Base-by-base conservation (phyloP, 768 basidiomycete genomes). In the Neoboletus magnificus region DNA sequence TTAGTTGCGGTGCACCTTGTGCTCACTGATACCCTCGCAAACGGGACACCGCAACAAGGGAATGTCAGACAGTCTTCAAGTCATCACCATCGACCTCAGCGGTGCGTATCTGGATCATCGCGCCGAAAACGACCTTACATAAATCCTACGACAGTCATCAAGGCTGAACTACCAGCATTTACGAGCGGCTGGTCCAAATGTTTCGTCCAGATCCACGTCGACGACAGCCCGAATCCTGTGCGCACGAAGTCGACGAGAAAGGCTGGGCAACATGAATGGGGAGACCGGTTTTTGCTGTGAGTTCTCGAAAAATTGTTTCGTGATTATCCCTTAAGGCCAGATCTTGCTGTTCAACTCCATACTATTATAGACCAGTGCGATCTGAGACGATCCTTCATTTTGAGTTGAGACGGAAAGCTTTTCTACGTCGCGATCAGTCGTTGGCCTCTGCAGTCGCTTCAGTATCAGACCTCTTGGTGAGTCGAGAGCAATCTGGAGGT, bases 61-160 rank as follows among this genome's bases (percentile, higher is more conserved):
- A 13, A 53, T 54, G 29, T 3, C 45, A 5, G 32, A 46, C 29
- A 20, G 23, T 46, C 29, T 43, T 22, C 49, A 74, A 48, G 58
- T 71, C 4, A 71, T 77, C 30, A 56, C 58, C 46, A 36, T 65
- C 39, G 59, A 64, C 41, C 50, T 65, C 54, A 61, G 47, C 20
- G 29, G 64, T 66, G 20, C n/a, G 61, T 60, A 25, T 22, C 10
- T 5, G 5, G 18, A 35, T 18, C 15, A 9, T 10, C 4, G 22
- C 8, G 10, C 18, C 30, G 23, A n/a, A 49, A 63, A 56, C 11
- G n/a, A 23, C 30, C 32, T 55, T 15, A 43, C n/a, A 23, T 36
- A 5, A 1, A 10, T 25, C 33, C 1, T 11, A 5, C n/a, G 18
- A 15, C 35, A 68, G 67, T 68, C 56, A 35, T 69, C 55, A 68